phyloP scores from a whole-genome alignment of 768 basidiomycete species.

The Mycena alexandri region DNA sequence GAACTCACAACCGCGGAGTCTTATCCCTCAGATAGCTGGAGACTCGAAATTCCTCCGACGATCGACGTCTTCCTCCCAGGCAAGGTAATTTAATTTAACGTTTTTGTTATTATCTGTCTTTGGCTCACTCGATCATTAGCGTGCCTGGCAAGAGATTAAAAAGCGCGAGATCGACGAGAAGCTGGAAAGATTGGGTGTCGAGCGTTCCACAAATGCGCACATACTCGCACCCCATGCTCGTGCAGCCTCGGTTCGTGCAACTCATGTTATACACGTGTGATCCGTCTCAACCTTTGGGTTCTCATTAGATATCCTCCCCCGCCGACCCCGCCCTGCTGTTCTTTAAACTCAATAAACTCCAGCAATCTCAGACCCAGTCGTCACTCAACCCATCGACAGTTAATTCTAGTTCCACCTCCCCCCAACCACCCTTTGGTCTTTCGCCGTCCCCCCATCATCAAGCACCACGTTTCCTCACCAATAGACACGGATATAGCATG shows the following conservation, averaged over 20 bases:
- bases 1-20: slow-evolving; percentile 61
- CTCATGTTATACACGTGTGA: slow-evolving; percentile 40
- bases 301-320: slow-evolving; percentile 85
- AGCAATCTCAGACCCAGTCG: slow-evolving; percentile 70
- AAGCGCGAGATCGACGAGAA: slow-evolving; percentile 84
- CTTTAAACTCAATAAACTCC: slow-evolving; percentile 88
- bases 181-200: slow-evolving; percentile 83
- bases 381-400: slow-evolving; percentile 52
- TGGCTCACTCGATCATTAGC: slow-evolving; percentile 53
- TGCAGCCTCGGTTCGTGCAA: slow-evolving; percentile 80
- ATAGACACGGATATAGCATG: slow-evolving; percentile 79
- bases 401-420: slow-evolving; percentile 73
- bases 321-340: slow-evolving; percentile 86
- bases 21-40: slow-evolving; percentile 77
- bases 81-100: slow-evolving; percentile 62
- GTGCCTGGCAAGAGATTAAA: slow-evolving; percentile 81
- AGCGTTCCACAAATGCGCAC: slow-evolving; percentile 70
- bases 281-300: slow-evolving; percentile 38
- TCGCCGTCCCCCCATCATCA: slow-evolving; percentile 63
- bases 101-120: slow-evolving; percentile 15
- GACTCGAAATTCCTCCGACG: slow-evolving; percentile 68
- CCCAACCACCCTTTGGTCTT: slow-evolving; percentile 68
- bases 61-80: slow-evolving; percentile 89
- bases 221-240: slow-evolving; percentile 84
- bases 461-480: slow-evolving; percentile 54